Percentiles rank a stretch among this genome's conserved stretches.
Evolutionary conservation across 176 grass and related monocot genomes (phyloP).

Genomic region (Secale cereale): DNA sequence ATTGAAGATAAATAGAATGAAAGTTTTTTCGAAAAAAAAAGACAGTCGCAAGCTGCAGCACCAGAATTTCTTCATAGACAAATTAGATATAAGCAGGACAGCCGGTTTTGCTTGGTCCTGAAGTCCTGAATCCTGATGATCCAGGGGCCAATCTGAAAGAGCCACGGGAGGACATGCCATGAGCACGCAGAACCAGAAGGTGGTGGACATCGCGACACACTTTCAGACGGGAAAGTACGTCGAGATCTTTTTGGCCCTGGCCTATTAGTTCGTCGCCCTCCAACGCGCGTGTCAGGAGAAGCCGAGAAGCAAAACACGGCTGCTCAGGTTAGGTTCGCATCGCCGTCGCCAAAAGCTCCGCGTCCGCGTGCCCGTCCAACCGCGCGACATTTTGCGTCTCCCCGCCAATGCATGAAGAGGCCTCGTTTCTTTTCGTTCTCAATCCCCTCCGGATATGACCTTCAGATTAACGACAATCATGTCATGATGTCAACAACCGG

Average conservation of each 20-base stretch:
- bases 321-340: slow-evolving; percentile 27
- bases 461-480: background rate
- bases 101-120: background rate
- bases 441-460: background rate
- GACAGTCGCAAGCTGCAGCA: background rate
- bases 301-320: background rate
- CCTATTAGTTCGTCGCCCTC: background rate
- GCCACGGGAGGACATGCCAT: background rate
- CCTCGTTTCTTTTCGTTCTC: background rate
- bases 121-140: background rate
- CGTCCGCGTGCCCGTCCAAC: background rate
- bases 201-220: background rate
- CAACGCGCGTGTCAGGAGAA: background rate
- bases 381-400: background rate
- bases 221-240: slow-evolving; percentile 5
- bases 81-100: background rate
- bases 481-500: background rate
- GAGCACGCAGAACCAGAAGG: background rate
- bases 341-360: slow-evolving; percentile 25
- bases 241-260: background rate
- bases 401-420: background rate
- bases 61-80: background rate
- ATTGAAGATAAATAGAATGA: no score
- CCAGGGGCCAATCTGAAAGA: background rate
- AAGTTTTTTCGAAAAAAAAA: no score